Base-by-base conservation (phyloP, 768 basidiomycete species). In the Suillus occidentalis region DNA sequence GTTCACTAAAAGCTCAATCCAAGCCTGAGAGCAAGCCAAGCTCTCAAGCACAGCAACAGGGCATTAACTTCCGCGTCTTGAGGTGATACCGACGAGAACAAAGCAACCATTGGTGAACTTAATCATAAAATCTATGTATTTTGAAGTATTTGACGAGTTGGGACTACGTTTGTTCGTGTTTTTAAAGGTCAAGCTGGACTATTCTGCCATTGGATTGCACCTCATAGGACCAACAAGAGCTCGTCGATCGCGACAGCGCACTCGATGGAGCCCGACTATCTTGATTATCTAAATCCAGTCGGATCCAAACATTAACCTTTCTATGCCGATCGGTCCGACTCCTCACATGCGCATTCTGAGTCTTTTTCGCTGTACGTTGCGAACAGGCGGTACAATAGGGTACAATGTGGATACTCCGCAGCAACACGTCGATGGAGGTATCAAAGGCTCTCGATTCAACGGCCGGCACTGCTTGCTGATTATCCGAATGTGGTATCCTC, bases 341-440 rank as follows among this genome's bases (percentile, higher is more conserved):
- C 25, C 40, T n/a, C 56, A 37, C 7, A 6, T 36, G 34, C 34
- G 8, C 34, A 25, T 6, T 18, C 42, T 10, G 76, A 68, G 73
- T 14, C 56, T 36, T 76, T 77, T 74, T 70, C 62, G 75, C 74
- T 13, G 66, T 65, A 67, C 59, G 68, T 62, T 45, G 39, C 13
- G 12, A n/a, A 16, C 16, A 31, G 28, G 52, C 28, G 8, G 3
- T 5, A 13, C 13, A 40, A 40, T 18, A 28, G 18, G 8, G 3
- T 5, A 13, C 13, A 40, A 40, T 18, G 60, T 16, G 8, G 14
- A 4, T 10, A 22, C 25, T 28, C 28, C 50, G 4, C 52, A 31
- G 18, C 1, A n/a, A 34, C 2, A 4, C 31, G 4, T 31, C 31
- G 4, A 31, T 31, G 31, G 31, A 31, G 31, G 31, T 31, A 31